Percentiles rank a stretch among this genome's conserved stretches.
Conservation (phyloP, 2,329 filamentous ascomycete genomes). For the Rachicladosporium sp. region DNA sequence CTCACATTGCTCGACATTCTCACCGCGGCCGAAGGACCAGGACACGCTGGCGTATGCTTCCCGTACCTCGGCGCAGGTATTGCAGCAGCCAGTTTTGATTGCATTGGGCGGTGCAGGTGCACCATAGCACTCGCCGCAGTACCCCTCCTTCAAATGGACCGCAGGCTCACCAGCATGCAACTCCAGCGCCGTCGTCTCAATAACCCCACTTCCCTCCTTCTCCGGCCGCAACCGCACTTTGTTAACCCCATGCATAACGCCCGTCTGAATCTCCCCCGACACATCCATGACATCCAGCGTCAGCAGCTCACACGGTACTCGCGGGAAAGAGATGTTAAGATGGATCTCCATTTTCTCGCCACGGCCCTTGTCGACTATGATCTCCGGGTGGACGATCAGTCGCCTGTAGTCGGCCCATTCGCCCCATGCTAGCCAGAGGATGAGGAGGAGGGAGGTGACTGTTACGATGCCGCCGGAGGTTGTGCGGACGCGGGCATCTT, state of each 20-base stretch:
- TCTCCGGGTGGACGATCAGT: conserved; percentile 75
- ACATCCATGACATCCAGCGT: conserved; percentile 99
- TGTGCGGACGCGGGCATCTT: conserved; percentile 79
- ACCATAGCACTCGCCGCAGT: conserved; percentile 91
- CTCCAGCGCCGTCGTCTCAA: conserved; percentile 56
- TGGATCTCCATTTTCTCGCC: conserved; percentile 99
- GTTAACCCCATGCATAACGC: conserved; percentile 80
- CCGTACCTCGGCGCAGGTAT: conserved; percentile 91
- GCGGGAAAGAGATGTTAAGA: conserved; percentile 91
- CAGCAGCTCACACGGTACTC: conserved; percentile 84
- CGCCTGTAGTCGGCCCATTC: conserved; percentile 92
- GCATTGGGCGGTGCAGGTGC: conserved; percentile 60
- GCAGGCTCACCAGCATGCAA: conserved; percentile 59
- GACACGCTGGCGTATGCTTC: conserved; percentile 81
- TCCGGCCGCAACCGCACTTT: conserved; percentile 71
- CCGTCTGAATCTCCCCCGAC: conserved; percentile 89
- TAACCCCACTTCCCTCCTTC: conserved; percentile 61
- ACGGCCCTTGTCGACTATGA: conserved; percentile 93
- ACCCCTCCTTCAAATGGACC: conserved; percentile 74
- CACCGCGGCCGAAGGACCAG: conserved; percentile 89
- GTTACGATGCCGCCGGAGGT: conserved; percentile 28
- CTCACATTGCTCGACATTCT: conserved; percentile 87
- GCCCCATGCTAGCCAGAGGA: conserved; percentile 80
- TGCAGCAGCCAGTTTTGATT: conserved; percentile 80
- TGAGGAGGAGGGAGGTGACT: conserved; percentile 75